Evolutionary conservation across 2,329 filamentous ascomycete genomes (phyloP), one percentile per base, ranked within the genome.

Genomic region (Trichophyton equinum): DNA sequence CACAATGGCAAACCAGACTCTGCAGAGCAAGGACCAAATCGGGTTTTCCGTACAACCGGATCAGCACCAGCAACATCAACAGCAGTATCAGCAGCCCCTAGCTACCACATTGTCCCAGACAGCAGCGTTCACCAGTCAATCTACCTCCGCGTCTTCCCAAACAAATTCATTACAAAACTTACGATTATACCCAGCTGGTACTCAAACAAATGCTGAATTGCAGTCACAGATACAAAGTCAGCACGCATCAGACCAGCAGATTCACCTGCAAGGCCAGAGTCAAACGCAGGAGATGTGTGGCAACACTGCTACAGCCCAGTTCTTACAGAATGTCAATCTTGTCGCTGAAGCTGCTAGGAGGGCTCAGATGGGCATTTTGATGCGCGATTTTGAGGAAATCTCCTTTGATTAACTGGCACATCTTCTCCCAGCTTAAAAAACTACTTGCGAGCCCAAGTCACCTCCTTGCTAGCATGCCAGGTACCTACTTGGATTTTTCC

Each of bases 291-390:
- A 55, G 13, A 55, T 20, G 8, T 58, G 62, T 27, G 62, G 62
- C 8, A 60, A 58, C 30, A 59, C 60, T 13, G 74, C 74, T 11
- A 83, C 81, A 1, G 78, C 79, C 8, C 79, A 79, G 3, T 91
- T 91, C 70, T 80, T 95, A 63, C 84, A 86, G 68, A 87, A 95
- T 73, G 89, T 92, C 69, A 92, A 83, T 62, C 82, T 96, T 33
- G 82, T 96, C 47, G 91, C 91, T 40, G 92, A 97, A 78, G 92
- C 92, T 1, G 92, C 91, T 49, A 96, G 95, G 76, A 81, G 91
- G 47, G 92, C 92, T 8, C 90, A 96, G 75, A 88, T 96, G 80
- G 89, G 89, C 47, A 85, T 91, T 69, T 78, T 96, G 72, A 88
- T 91, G 80, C 82, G 91, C 64, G 92, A 96, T 74, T 81, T 97